Percentiles rank a stretch among this genome's conserved stretches.
Conservation (phyloP, 768 basidiomycete genomes). For the Piloderma croceum region DNA sequence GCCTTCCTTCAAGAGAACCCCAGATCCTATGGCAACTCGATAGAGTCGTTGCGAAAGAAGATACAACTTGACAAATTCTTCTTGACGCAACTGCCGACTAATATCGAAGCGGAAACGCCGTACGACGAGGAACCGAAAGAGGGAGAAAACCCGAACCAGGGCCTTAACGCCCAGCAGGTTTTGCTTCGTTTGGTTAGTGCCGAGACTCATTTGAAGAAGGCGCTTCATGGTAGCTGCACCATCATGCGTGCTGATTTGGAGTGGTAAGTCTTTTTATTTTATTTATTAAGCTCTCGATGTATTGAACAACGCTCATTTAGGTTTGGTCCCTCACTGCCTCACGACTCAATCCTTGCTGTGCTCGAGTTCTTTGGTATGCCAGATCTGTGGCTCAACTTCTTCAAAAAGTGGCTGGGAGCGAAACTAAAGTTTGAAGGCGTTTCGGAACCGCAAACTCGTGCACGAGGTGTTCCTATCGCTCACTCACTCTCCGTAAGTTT, state of each 20-base stretch:
- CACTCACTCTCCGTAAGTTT: too few relatives aligned
- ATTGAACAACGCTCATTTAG: too few relatives aligned
- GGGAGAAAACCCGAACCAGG: conserved; percentile 11
- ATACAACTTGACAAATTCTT: conserved; percentile 1
- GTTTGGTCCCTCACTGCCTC: conserved; percentile 30
- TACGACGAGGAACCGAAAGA: conserved; percentile 22
- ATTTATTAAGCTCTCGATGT: too few relatives aligned
- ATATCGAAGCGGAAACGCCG: conserved; percentile 10
- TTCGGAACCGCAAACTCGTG: too few relatives aligned
- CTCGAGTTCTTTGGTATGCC: conserved; percentile 36
- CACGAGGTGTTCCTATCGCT: too few relatives aligned
- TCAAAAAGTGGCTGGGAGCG: conserved; percentile 29
- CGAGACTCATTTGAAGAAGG: conserved; percentile 35
- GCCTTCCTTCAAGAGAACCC: conserved; percentile 20
- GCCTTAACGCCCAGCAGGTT: conserved; percentile 31
- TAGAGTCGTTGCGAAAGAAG: background rate
- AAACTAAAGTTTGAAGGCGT: conserved; percentile 31
- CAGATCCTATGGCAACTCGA: too few relatives aligned
- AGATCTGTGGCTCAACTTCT: conserved; percentile 19
- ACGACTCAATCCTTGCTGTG: conserved; percentile 34
- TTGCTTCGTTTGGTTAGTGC: conserved; percentile 36
- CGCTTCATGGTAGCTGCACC: conserved; percentile 29
- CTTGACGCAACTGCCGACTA: conserved; percentile 6
- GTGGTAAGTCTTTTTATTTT: conserved; percentile 40
- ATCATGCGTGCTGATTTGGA: conserved; percentile 38